Evolutionary conservation across 75 land plant species (phyloP).

Genomic region (Pseudotsuga menziesii): DNA sequence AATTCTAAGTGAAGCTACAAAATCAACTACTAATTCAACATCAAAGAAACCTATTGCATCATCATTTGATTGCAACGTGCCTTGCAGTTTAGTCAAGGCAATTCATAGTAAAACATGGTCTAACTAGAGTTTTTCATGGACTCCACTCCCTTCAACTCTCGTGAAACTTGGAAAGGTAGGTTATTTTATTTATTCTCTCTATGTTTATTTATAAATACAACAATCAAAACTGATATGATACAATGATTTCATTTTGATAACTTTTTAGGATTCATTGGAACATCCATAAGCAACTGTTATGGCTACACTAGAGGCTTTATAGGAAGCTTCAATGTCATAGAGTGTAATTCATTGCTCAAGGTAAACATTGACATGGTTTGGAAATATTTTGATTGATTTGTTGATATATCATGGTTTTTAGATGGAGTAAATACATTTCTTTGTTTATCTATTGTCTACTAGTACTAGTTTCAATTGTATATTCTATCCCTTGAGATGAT

Average conservation of each 20-base stretch:
- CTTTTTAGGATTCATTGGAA: too few species aligned
- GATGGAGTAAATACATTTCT: not conserved
- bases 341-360: conserved; percentile 37
- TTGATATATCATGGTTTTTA: not conserved
- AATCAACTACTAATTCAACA: not conserved
- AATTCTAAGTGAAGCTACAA: not conserved
- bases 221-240: not conserved
- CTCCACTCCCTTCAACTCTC: conserved; percentile 67
- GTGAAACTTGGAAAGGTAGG: conserved; percentile 81
- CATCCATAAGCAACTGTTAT: too few species aligned
- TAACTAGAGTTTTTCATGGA: conserved; percentile 79
- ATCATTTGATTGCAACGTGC: conserved; percentile 1
- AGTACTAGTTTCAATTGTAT: not conserved
- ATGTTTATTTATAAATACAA: not conserved
- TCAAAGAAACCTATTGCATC: not conserved
- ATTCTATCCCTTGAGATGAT: not conserved
- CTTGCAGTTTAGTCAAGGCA: conserved; percentile 52
- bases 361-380: conserved; percentile 8
- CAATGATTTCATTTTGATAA: too few species aligned
- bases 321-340: conserved; percentile 42
- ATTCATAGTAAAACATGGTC: conserved; percentile 46
- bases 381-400: not conserved
- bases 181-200: not conserved
- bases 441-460: not conserved
- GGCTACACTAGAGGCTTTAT: conserved; percentile 41